Conservation (phyloP, 192 early-diverging fungal species). For the Endogone sp. region DNA sequence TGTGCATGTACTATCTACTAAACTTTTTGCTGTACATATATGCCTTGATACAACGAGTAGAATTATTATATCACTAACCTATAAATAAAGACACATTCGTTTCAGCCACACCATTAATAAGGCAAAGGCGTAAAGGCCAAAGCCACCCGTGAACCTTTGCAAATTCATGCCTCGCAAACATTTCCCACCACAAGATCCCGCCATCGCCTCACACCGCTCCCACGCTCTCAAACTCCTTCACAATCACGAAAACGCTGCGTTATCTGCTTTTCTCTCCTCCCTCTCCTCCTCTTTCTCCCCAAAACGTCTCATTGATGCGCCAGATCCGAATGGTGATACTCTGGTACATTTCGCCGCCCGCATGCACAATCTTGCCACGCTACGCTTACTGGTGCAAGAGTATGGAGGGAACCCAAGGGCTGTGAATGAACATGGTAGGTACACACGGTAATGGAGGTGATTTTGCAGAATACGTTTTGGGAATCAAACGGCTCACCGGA, state of each 20-base stretch:
- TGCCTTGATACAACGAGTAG: too few relatives aligned
- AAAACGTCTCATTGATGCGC: background rate
- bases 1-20: too few relatives aligned
- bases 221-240: background rate
- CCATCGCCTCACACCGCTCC: background rate
- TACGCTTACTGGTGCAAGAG: constrained; percentile 11
- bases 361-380: constrained; percentile 9
- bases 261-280: background rate
- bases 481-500: too few relatives aligned
- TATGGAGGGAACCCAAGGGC: constrained; percentile 17
- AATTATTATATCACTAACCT: too few relatives aligned
- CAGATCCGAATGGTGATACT: constrained; percentile 28
- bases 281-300: background rate
- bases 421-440: constrained; percentile 40
- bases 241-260: background rate
- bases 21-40: too few relatives aligned
- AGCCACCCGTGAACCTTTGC: too few relatives aligned
- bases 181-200: background rate
- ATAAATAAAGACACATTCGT: too few relatives aligned
- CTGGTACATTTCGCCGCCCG: constrained; percentile 42
- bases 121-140: too few relatives aligned
- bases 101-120: too few relatives aligned
- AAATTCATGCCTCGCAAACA: background rate
- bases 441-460: too few relatives aligned
- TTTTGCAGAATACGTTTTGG: background rate